Conservation (phyloP, 805 yeast genomes). For the Candida pini region DNA sequence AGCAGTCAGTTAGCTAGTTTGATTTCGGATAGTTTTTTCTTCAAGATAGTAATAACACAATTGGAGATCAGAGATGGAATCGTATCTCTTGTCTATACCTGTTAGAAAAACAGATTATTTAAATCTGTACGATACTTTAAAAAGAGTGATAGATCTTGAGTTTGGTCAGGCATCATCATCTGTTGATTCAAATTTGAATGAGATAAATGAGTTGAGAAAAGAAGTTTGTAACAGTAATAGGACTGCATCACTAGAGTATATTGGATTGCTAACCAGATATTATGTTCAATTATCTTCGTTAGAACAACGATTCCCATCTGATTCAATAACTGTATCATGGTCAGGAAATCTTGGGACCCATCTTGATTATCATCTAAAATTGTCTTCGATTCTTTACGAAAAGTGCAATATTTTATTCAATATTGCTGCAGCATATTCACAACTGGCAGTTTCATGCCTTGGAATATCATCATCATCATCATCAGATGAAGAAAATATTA, state of each 20-base stretch:
- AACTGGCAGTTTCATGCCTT: conserved; percentile 40
- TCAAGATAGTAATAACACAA: no score
- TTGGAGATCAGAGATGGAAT: conserved; percentile 12
- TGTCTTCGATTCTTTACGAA: conserved; percentile 53
- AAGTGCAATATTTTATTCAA: conserved; percentile 59
- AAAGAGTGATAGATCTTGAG: conserved; percentile 35
- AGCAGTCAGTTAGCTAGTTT: no score
- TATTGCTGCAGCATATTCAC: conserved; percentile 59
- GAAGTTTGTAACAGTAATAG: conserved; percentile 31
- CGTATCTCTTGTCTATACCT: conserved; percentile 36
- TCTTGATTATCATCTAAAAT: conserved; percentile 40
- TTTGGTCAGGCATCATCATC: conserved; percentile 30
- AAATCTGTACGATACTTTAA: conserved; percentile 28
- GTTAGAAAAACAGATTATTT: conserved; percentile 31
- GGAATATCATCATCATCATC: no score
- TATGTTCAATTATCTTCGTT: conserved; percentile 39
- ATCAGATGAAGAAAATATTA: conserved; percentile 54
- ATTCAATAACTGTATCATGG: conserved; percentile 65
- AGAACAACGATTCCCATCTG: conserved; percentile 56
- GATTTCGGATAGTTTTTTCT: no score
- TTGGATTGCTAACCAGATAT: conserved; percentile 39
- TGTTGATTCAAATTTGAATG: conserved; percentile 28
- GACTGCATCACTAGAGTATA: conserved; percentile 26
- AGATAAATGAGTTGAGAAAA: conserved; percentile 40
- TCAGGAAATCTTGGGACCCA: conserved; percentile 58